These are phyloP conservation scores for Aspergillus piperis DNA, from an alignment of 2,329 filamentous ascomycete genomes.

Conservation along the genomic window DNA sequence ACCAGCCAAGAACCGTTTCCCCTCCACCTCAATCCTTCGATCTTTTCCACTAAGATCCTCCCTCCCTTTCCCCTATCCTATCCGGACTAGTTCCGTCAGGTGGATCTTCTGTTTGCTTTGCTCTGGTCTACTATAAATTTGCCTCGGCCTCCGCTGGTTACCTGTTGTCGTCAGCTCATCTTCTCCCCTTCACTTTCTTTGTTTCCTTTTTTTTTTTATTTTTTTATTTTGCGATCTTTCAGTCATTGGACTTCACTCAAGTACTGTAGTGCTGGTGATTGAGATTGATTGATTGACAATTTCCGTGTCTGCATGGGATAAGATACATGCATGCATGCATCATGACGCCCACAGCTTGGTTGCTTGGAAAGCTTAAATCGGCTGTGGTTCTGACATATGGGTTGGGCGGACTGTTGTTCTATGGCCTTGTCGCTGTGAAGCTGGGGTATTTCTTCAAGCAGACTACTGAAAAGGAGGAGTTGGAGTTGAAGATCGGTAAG, in stretches of 20 bases:
- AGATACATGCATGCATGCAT: background rate
- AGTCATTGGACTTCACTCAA: no score
- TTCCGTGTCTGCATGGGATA: no score
- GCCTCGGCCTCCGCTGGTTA: no score
- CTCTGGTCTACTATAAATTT: no score
- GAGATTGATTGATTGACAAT: no score
- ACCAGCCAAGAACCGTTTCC: background rate
- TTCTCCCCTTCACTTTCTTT: no score
- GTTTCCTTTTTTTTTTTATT: no score
- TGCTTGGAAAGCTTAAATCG: conserved; percentile 22
- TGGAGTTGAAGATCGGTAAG: conserved; percentile 46
- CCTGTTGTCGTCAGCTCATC: no score
- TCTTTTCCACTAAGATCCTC: no score
- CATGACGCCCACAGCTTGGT: conserved; percentile 23
- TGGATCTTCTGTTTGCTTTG: background rate
- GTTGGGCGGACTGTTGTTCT: conserved; percentile 13
- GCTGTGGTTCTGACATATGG: conserved; percentile 20
- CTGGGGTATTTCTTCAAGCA: conserved; percentile 42
- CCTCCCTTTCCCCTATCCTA: no score
- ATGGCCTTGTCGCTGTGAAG: conserved; percentile 40
- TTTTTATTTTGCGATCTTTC: no score
- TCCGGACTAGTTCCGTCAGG: background rate
- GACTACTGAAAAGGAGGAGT: conserved; percentile 41
- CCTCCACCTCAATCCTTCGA: background rate
- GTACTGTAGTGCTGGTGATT: no score